These are phyloP conservation scores for Phytophthora agathidicida DNA, from an alignment of 352 stramenopile genomes.

Conservation along the genomic window DNA sequence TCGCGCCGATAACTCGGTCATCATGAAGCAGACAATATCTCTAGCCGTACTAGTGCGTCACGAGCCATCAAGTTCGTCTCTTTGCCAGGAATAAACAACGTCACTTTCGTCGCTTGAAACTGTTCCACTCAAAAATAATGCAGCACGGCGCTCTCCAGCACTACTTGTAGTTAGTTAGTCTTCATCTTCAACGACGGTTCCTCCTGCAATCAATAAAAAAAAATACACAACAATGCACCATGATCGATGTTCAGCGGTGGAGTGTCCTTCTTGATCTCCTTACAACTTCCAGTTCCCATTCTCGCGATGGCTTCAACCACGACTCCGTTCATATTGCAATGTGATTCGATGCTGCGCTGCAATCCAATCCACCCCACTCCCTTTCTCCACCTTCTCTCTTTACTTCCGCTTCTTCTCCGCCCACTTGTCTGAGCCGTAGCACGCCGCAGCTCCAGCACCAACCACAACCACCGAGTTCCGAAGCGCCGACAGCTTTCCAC, in stretches of 20 bases:
- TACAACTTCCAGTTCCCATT: slow-evolving; percentile 25
- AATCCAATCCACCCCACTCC: slow-evolving; percentile 2
- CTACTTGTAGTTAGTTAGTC: background rate
- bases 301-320: slow-evolving; percentile 5
- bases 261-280: slow-evolving; percentile 28
- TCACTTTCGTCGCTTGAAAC: slow-evolving; percentile 4
- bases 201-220: background rate
- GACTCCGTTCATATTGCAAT: slow-evolving; percentile 3
- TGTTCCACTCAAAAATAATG: slow-evolving; percentile 20
- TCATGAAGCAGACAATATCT: slow-evolving; percentile 1
- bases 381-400: background rate
- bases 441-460: slow-evolving; percentile 51
- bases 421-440: slow-evolving; percentile 72
- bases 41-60: too few relatives aligned
- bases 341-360: slow-evolving; percentile 29
- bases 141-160: background rate
- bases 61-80: background rate
- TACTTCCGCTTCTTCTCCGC: slow-evolving; percentile 57
- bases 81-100: slow-evolving; percentile 22
- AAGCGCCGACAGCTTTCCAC: slow-evolving; percentile 64
- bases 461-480: slow-evolving; percentile 75
- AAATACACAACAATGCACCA: slow-evolving; percentile 5
- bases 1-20: slow-evolving; percentile 26
- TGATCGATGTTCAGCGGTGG: slow-evolving; percentile 8
- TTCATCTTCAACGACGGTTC: background rate